Evolutionary conservation across 2,329 filamentous ascomycete genomes (phyloP).

Genomic region (Paecilomyces sp.): DNA sequence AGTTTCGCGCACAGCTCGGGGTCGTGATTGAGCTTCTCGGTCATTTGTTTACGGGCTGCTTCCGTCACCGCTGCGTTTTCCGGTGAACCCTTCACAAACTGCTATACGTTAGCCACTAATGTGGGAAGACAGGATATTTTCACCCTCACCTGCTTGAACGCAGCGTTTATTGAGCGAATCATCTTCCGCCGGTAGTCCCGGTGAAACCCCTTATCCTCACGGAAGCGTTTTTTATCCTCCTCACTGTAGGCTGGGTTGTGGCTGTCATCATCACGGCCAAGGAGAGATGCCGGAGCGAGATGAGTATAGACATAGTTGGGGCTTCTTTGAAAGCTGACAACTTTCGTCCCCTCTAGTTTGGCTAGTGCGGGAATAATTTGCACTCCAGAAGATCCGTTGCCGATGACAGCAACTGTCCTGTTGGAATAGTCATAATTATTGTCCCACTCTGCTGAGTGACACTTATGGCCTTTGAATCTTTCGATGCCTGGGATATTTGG

Average conservation of each 20-base stretch:
- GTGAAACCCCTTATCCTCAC: no score
- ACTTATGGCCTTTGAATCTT: conserved; percentile 2
- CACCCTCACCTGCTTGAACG: neutral
- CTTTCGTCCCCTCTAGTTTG: conserved; percentile 9
- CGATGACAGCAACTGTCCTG: conserved; percentile 18
- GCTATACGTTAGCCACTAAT: no score
- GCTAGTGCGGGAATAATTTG: conserved; percentile 22
- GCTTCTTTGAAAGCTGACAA: conserved; percentile 16
- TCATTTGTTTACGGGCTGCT: conserved; percentile 16
- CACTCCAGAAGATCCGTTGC: conserved; percentile 22
- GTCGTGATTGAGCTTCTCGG: conserved; percentile 8
- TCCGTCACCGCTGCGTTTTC: conserved; percentile 1
- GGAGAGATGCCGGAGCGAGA: conserved; percentile 12
- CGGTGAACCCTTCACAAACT: neutral
- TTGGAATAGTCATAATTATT: conserved; percentile 13
- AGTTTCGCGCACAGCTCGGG: conserved; percentile 19
- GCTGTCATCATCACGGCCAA: no score
- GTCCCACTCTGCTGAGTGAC: conserved; percentile 4
- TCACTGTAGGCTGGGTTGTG: no score
- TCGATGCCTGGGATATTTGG: conserved; percentile 4
- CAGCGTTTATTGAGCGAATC: no score
- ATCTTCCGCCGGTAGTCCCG: no score
- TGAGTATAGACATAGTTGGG: conserved; percentile 15
- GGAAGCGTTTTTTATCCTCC: no score
- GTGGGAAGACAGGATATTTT: neutral